Conservation (phyloP, 306 rosid genomes). For the Benincasa hispida region DNA sequence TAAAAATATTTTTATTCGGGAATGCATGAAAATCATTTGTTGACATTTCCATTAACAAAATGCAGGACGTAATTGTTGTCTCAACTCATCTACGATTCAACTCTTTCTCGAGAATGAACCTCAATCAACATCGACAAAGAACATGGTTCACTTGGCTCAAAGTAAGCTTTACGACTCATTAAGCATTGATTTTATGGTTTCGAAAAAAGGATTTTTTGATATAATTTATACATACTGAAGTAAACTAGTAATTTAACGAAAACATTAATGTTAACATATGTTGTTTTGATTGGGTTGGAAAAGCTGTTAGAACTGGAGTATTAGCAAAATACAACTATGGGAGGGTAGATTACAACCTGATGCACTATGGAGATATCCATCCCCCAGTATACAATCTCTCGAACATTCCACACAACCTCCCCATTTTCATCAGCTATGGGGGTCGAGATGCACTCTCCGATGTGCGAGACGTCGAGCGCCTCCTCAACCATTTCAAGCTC, state of each 20-base stretch:
- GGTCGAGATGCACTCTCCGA: slow-evolving; percentile 74
- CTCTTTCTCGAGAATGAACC: slow-evolving; percentile 56
- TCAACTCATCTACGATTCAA: slow-evolving; percentile 61
- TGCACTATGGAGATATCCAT: slow-evolving; percentile 40
- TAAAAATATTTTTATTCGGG: too few relatives aligned
- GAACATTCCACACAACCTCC: slow-evolving; percentile 56
- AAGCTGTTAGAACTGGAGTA: slow-evolving; percentile 48
- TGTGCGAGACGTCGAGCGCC: slow-evolving; percentile 32
- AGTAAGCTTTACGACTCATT: slow-evolving; percentile 18
- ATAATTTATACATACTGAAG: too few relatives aligned
- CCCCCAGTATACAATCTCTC: slow-evolving; percentile 80
- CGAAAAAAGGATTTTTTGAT: too few relatives aligned
- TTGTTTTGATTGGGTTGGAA: slow-evolving; percentile 5
- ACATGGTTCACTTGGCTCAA: slow-evolving; percentile 77
- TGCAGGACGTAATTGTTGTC: slow-evolving; percentile 70
- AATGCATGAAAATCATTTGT: too few relatives aligned
- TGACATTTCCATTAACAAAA: background rate
- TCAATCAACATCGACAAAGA: slow-evolving; percentile 71
- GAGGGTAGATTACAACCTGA: slow-evolving; percentile 23
- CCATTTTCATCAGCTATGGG: slow-evolving; percentile 81
- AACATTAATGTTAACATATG: background rate
- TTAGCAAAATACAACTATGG: slow-evolving; percentile 51
- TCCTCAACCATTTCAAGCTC: slow-evolving; percentile 46
- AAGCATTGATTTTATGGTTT: background rate
- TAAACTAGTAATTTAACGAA: too few relatives aligned